Evolutionary conservation across 163 green algal genomes (phyloP), one percentile per base, ranked within the genome.

Genomic region (Scenedesmus sp.): DNA sequence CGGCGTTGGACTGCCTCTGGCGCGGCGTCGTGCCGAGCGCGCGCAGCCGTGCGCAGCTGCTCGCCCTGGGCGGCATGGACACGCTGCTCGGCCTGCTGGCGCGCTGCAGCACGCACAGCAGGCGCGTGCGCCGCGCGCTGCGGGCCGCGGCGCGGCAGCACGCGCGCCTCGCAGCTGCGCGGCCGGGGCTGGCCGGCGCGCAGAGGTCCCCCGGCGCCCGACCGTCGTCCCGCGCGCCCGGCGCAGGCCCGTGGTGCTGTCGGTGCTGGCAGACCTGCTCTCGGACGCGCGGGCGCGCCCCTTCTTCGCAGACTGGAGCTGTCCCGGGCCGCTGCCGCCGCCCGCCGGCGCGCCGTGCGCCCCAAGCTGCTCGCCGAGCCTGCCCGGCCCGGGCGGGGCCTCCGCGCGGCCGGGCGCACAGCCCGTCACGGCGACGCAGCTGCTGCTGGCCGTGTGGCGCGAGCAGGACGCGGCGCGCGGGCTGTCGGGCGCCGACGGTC

Each of bases 231-330:
- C n/a, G 15, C 29, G 31, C 28, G 36, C n/a, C 57, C 39, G 20
- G 14, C 56, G 11, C 64, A 63, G 60, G 69, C 75, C 85, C 15
- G 64, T 91, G 2, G 17, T 82, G n/a, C 60, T 93, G 56, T 78
- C 74, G 3, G 17, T 89, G n/a, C 70, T 94, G 24, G 79, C 84
- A 0, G 89, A 94, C 86, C 64, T 92, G 34, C 74, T 94, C 22
- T 69, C 83, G 10, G 89, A 91, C 76, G 72, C 77, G 2, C 75
- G 82, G 48, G 66, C 80, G 7, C 85, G 86, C 63, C 24, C 70
- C 11, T 92, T 93, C 66, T 88, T 92, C 53, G 80, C 88, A 60
- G 83, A 91, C 9, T 93, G 89, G 89, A 58, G 75, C n/a, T 86
- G 81, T 9, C 74, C 74, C 31, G 33, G 29, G 7, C n/a, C 34